Evolutionary conservation across 1,284 basidiomycete genomes (phyloP).

Genomic region (Ustilago hordei): DNA sequence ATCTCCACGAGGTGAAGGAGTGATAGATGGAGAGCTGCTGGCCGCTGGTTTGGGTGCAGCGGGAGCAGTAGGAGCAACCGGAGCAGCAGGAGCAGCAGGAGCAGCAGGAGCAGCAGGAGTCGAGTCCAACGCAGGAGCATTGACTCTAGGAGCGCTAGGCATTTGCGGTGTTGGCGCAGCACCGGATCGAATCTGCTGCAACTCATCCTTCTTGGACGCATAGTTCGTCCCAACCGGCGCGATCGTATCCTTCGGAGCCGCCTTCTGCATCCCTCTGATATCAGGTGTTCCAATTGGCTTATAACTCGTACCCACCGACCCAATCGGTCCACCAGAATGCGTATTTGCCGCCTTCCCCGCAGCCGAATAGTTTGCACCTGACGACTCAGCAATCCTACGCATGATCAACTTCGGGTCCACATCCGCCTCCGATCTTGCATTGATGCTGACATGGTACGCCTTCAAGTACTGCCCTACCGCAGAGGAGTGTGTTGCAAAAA

Average conservation of each 20-base stretch:
- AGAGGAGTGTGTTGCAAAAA: slow-evolving; percentile 87
- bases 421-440: slow-evolving; percentile 86
- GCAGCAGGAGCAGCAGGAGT: slow-evolving; percentile 27
- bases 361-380: slow-evolving; percentile 87
- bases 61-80: slow-evolving; percentile 37
- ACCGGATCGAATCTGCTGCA: slow-evolving; percentile 61
- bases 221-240: slow-evolving; percentile 64
- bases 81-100: slow-evolving; percentile 19
- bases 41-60: slow-evolving; percentile 17
- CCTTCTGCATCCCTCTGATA: slow-evolving; percentile 62
- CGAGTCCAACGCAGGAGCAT: slow-evolving; percentile 41
- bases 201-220: slow-evolving; percentile 60
- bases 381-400: slow-evolving; percentile 87
- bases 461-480: slow-evolving; percentile 85
- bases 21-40: slow-evolving; percentile 12
- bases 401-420: slow-evolving; percentile 71
- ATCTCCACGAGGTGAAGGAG: slow-evolving; percentile 38
- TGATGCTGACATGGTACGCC: slow-evolving; percentile 86
- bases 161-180: slow-evolving; percentile 23
- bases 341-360: slow-evolving; percentile 65
- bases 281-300: slow-evolving; percentile 68
- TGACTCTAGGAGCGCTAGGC: slow-evolving; percentile 35
- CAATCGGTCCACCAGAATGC: slow-evolving; percentile 60
- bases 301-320: slow-evolving; percentile 61
- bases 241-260: slow-evolving; percentile 59